These are phyloP conservation scores for Exophiala oligosperma DNA, from an alignment of 2,329 filamentous ascomycete genomes.

Conservation along the genomic window DNA sequence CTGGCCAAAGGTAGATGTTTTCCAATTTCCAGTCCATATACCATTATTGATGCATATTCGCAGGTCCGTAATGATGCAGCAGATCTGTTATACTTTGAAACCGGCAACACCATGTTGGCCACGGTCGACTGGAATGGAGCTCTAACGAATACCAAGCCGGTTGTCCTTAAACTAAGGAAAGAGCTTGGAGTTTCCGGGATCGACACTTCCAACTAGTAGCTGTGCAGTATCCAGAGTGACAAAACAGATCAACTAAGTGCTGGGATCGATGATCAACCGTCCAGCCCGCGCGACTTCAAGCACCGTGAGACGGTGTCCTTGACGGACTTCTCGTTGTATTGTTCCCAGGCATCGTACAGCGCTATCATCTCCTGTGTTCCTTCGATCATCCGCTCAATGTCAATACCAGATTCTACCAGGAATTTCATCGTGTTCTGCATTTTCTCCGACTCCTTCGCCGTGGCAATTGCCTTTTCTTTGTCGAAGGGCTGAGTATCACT, in stretches of 20 bases:
- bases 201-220: neutral
- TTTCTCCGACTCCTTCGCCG: slow-evolving; percentile 49
- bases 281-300: slow-evolving; percentile 60
- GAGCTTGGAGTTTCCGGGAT: slow-evolving; percentile 22
- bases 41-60: neutral
- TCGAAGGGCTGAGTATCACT: slow-evolving; percentile 16
- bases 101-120: slow-evolving; percentile 19
- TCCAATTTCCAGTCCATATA: neutral
- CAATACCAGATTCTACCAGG: slow-evolving; percentile 82
- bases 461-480: slow-evolving; percentile 15
- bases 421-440: slow-evolving; percentile 72
- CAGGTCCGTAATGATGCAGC: slow-evolving; percentile 25
- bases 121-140: slow-evolving; percentile 26
- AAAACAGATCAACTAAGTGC: neutral
- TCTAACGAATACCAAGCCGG: slow-evolving; percentile 20
- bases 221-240: neutral
- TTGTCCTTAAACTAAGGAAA: slow-evolving; percentile 26
- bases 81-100: slow-evolving; percentile 27
- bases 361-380: slow-evolving; percentile 90
- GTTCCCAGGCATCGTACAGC: slow-evolving; percentile 76
- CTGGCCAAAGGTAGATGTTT: slow-evolving; percentile 24
- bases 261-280: slow-evolving; percentile 45
- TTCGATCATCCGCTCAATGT: slow-evolving; percentile 82
- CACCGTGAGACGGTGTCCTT: slow-evolving; percentile 64
- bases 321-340: slow-evolving; percentile 63